Conservation (phyloP, 768 basidiomycete species). For the Boletus reticulatus region DNA sequence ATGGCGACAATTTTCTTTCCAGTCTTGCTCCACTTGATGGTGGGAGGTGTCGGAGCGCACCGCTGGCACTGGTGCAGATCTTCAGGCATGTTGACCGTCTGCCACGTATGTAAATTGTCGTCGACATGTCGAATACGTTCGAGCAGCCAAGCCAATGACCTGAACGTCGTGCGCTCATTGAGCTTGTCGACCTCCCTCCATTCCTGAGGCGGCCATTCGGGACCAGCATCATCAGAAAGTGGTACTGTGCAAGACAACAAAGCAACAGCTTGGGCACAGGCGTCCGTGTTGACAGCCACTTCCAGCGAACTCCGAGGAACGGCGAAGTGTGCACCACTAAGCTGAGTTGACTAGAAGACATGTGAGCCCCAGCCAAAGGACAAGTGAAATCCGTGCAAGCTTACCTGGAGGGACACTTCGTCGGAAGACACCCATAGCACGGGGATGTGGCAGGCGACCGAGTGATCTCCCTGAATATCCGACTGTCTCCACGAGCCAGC, state of each 20-base stretch:
- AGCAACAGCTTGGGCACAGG: slow-evolving; percentile 74
- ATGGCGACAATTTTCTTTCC: slow-evolving; percentile 62
- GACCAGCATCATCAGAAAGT: slow-evolving; percentile 63
- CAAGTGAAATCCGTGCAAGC: slow-evolving; percentile 10
- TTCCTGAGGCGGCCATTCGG: slow-evolving; percentile 71
- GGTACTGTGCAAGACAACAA: slow-evolving; percentile 76
- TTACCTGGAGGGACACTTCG: slow-evolving; percentile 53
- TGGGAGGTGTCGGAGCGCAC: slow-evolving; percentile 78
- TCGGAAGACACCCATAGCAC: slow-evolving; percentile 59
- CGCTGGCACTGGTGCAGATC: slow-evolving; percentile 62
- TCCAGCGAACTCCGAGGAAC: slow-evolving; percentile 55
- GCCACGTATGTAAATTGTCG: slow-evolving; percentile 67
- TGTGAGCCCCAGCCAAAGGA: slow-evolving; percentile 1
- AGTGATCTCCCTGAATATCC: slow-evolving; percentile 44
- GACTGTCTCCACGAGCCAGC: slow-evolving; percentile 79
- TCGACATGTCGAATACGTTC: slow-evolving; percentile 79
- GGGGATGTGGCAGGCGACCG: slow-evolving; percentile 57
- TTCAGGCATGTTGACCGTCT: slow-evolving; percentile 44
- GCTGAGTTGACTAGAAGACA: slow-evolving; percentile 46
- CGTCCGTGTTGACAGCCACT: slow-evolving; percentile 52
- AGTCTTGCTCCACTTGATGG: slow-evolving; percentile 68
- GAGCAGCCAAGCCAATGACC: slow-evolving; percentile 80
- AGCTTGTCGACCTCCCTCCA: slow-evolving; percentile 87
- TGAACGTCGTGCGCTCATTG: slow-evolving; percentile 81
- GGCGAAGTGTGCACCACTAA: slow-evolving; percentile 59